These are phyloP conservation scores for Leccinum truebloodii DNA, from an alignment of 768 basidiomycete species.

Conservation along the genomic window DNA sequence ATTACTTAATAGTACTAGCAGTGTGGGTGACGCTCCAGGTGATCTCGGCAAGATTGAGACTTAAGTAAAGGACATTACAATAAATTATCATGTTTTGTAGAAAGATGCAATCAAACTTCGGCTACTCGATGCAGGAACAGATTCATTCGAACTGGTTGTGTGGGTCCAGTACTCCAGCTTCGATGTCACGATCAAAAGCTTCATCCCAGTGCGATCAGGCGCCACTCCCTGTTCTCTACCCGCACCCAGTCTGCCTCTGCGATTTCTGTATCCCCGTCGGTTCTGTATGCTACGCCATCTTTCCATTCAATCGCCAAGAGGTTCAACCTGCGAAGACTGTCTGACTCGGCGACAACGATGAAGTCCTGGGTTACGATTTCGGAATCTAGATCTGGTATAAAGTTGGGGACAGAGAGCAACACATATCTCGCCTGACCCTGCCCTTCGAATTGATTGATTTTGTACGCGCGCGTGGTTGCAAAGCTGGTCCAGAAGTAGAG, in stretches of 20 bases:
- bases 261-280: neutral
- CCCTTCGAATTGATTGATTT: neutral
- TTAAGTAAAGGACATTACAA: no score
- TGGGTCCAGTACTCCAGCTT: neutral
- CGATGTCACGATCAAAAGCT: neutral
- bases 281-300: neutral
- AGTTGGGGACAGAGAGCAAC: neutral
- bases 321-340: neutral
- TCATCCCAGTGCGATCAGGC: neutral
- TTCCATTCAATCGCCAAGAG: neutral
- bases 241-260: neutral
- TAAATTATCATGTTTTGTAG: neutral
- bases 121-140: neutral
- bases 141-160: no score
- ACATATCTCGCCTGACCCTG: neutral
- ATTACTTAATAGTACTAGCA: no score
- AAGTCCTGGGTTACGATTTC: conserved; percentile 15
- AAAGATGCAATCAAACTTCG: neutral
- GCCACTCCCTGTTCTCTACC: conserved; percentile 16
- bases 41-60: no score
- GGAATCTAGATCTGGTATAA: neutral
- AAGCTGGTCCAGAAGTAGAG: conserved; percentile 19
- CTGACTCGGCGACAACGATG: conserved; percentile 11
- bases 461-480: conserved; percentile 2
- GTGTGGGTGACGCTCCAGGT: no score